These are phyloP conservation scores for Turritis glabra DNA, from an alignment of 345 rosid species.

Conservation along the genomic window DNA sequence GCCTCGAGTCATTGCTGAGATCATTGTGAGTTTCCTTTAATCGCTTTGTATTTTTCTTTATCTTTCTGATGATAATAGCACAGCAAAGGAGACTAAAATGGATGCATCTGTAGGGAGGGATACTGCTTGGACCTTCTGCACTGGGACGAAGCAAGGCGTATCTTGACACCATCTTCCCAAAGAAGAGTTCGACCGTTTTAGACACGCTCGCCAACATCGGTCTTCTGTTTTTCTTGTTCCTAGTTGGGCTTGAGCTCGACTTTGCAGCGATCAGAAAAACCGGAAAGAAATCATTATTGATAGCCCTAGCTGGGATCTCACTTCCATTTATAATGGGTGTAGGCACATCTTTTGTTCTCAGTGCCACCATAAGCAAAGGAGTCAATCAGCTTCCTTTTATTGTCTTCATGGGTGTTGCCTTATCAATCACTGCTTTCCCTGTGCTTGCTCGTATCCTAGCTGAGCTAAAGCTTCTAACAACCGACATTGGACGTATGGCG, in stretches of 20 bases:
- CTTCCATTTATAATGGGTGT: constrained; percentile 56
- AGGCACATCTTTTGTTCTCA: constrained; percentile 48
- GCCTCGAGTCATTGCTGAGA: constrained; percentile 81
- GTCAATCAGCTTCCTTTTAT: constrained; percentile 41
- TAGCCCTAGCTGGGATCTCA: constrained; percentile 58
- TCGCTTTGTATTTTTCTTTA: neutral
- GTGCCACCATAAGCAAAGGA: constrained; percentile 39
- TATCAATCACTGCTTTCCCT: constrained; percentile 58
- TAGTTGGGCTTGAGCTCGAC: constrained; percentile 69
- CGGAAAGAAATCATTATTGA: constrained; percentile 45
- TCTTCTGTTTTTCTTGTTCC: constrained; percentile 62
- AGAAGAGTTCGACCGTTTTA: constrained; percentile 52
- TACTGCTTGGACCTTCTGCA: constrained; percentile 61
- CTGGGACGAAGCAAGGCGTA: constrained; percentile 51
- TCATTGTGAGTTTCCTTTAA: constrained; percentile 52
- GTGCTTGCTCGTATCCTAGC: constrained; percentile 58
- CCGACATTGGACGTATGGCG: constrained; percentile 52
- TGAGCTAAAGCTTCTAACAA: constrained; percentile 55
- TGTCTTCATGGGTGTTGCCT: constrained; percentile 53
- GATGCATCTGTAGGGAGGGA: constrained; percentile 47
- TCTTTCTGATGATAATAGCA: neutral
- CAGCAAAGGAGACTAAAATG: constrained; percentile 9
- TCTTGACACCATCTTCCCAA: constrained; percentile 49
- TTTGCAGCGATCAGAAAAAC: constrained; percentile 44
- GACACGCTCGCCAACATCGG: constrained; percentile 63